Percentiles rank a stretch among this genome's conserved stretches.
phyloP scores from a whole-genome alignment of 306 rosid genomes.

The Canavalia gladiata region DNA sequence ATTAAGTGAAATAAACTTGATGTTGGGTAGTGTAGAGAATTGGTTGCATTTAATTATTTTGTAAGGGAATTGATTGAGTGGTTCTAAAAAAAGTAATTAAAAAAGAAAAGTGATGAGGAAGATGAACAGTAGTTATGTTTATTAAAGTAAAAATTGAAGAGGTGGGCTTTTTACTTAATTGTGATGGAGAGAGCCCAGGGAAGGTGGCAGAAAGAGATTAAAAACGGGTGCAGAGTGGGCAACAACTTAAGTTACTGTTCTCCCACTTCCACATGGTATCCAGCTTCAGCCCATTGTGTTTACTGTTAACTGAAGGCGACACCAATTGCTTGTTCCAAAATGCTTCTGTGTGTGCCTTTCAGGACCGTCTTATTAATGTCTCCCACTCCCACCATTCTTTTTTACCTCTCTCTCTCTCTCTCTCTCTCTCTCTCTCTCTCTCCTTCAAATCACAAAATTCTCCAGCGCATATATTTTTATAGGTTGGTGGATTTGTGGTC shows the following conservation, averaged over 20 bases:
- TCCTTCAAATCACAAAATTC: slow-evolving; percentile 14
- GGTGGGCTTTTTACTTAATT: slow-evolving; percentile 46
- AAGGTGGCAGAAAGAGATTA: slow-evolving; percentile 36
- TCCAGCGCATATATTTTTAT: slow-evolving; percentile 16
- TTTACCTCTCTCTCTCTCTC: neutral
- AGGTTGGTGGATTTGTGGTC: slow-evolving; percentile 53
- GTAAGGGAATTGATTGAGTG: no score
- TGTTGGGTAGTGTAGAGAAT: no score
- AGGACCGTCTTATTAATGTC: slow-evolving; percentile 63
- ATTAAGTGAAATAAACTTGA: no score
- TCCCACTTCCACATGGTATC: slow-evolving; percentile 56
- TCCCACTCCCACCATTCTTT: slow-evolving; percentile 28
- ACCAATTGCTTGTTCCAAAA: slow-evolving; percentile 43
- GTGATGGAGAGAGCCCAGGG: slow-evolving; percentile 47
- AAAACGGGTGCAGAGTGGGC: slow-evolving; percentile 44
- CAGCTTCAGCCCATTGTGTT: slow-evolving; percentile 57
- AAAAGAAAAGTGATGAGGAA: neutral
- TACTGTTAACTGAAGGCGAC: slow-evolving; percentile 58
- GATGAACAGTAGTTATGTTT: neutral
- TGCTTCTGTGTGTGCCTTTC: slow-evolving; percentile 43
- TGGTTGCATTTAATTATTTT: no score
- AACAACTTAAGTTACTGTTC: slow-evolving; percentile 46
- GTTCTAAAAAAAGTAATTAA: slow-evolving; percentile 5
- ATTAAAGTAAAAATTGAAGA: neutral
- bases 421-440: neutral